Evolutionary conservation across 2,329 filamentous ascomycete species (phyloP).

Genomic region (Cladophialophora carrionii): DNA sequence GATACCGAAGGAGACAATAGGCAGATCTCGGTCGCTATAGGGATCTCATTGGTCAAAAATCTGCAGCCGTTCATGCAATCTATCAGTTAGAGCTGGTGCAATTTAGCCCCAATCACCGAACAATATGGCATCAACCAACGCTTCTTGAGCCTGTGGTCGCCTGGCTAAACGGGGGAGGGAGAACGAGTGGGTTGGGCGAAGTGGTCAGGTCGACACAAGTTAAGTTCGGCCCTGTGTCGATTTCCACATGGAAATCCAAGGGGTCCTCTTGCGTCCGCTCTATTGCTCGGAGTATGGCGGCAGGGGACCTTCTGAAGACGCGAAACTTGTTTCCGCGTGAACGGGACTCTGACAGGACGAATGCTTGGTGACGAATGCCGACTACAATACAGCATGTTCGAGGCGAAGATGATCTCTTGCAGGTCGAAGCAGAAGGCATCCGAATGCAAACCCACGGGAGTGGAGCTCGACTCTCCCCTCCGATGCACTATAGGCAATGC

Average conservation of each 20-base stretch:
- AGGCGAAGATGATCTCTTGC: conserved; percentile 19
- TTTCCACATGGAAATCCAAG: conserved; percentile 12
- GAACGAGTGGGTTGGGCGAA: conserved; percentile 8
- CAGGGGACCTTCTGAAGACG: background rate
- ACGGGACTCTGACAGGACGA: conserved; percentile 10
- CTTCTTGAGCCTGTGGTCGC: conserved; percentile 18
- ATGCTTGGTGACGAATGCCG: conserved; percentile 16
- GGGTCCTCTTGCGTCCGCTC: conserved; percentile 1
- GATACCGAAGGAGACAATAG: conserved; percentile 26
- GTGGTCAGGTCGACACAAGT: conserved; percentile 15
- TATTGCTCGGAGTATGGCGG: conserved; percentile 5
- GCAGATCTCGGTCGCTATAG: conserved; percentile 21
- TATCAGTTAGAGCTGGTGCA: conserved; percentile 31
- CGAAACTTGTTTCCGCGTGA: conserved; percentile 12
- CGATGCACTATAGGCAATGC: conserved; percentile 4
- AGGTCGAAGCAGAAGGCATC: conserved; percentile 16
- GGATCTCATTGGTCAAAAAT: conserved; percentile 31
- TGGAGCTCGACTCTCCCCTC: conserved; percentile 16
- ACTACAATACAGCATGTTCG: conserved; percentile 5
- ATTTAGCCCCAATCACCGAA: conserved; percentile 24
- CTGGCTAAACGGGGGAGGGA: conserved; percentile 11
- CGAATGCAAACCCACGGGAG: conserved; percentile 8
- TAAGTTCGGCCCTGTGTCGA: conserved; percentile 9
- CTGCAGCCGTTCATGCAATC: conserved; percentile 32
- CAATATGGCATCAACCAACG: conserved; percentile 20